phyloP scores from a whole-genome alignment of 768 basidiomycete species.

The Boletus rex-veris region DNA sequence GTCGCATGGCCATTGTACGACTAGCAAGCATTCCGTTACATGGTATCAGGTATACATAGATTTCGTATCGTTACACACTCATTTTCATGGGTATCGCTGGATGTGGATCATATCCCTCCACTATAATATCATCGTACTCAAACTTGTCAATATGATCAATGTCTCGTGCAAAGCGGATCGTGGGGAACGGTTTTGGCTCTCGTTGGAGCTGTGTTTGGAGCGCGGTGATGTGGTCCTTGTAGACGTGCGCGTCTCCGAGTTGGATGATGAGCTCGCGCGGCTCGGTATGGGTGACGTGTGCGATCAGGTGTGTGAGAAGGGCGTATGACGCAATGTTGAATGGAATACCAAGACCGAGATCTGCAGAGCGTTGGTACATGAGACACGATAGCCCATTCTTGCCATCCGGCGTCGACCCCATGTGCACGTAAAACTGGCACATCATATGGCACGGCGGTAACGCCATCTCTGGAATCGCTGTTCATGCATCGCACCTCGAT shows the following conservation, averaged over 20 bases:
- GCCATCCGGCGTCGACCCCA: constrained; percentile 51
- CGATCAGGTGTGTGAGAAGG: constrained; percentile 95
- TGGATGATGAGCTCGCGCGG: constrained; percentile 92
- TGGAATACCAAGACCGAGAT: constrained; percentile 94
- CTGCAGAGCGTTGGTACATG: constrained; percentile 97
- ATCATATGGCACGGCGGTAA: constrained; percentile 98
- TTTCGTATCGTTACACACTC: constrained; percentile 59
- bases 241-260: constrained; percentile 97
- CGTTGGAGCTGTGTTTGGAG: constrained; percentile 77
- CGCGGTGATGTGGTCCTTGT: constrained; percentile 88
- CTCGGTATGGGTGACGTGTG: constrained; percentile 82
- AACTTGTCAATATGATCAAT: constrained; percentile 79
- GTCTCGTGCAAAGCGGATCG: constrained; percentile 65
- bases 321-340: constrained; percentile 99
- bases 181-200: constrained; percentile 81
- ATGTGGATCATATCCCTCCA: constrained; percentile 85
- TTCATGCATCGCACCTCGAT: not conserved
- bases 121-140: constrained; percentile 70
- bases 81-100: constrained; percentile 92
- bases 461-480: constrained; percentile 93
- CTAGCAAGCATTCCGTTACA: not conserved
- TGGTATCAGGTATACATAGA: constrained; percentile 4
- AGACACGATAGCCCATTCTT: constrained; percentile 84
- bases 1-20: not conserved
- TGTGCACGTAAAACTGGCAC: constrained; percentile 97